Evolutionary conservation across 2,329 filamentous ascomycete species (phyloP).

Genomic region (Phaeoacremonium minimum): DNA sequence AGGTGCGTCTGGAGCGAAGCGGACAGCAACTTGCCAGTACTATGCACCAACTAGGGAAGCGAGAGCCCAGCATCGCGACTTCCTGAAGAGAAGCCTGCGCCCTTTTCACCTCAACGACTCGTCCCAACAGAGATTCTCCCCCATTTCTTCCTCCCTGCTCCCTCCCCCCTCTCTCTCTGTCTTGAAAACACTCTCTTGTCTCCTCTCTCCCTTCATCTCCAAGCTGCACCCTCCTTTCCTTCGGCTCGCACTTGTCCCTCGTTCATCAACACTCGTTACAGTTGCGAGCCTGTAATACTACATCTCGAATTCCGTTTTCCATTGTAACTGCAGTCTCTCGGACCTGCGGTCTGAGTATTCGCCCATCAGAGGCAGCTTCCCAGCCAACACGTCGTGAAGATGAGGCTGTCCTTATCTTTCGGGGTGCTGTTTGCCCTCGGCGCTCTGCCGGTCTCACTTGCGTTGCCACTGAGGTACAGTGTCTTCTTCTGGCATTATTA

Average conservation of each 20-base stretch:
- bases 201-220: conserved; percentile 2
- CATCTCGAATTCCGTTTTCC: neutral
- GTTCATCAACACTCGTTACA: neutral
- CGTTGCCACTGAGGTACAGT: conserved; percentile 28
- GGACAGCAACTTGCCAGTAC: too few relatives aligned
- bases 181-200: conserved; percentile 2
- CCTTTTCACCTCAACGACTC: too few relatives aligned
- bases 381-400: too few relatives aligned
- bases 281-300: too few relatives aligned
- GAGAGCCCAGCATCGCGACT: too few relatives aligned
- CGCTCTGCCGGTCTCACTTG: conserved; percentile 25
- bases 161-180: conserved; percentile 3
- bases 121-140: too few relatives aligned
- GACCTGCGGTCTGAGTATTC: neutral
- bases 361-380: too few relatives aligned
- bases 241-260: neutral
- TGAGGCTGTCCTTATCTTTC: conserved; percentile 31
- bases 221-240: conserved; percentile 4
- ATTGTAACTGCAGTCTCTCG: neutral
- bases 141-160: conserved; percentile 9
- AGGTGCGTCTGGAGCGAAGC: too few relatives aligned
- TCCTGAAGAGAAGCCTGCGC: conserved; percentile 4
- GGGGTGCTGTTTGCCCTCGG: conserved; percentile 28
- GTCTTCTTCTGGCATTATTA: too few relatives aligned
- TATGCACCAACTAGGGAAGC: too few relatives aligned